Percentiles rank a stretch among this genome's conserved stretches.
Conservation (phyloP, 2,329 filamentous ascomycete genomes). For the Rasamsonia emersonii region DNA sequence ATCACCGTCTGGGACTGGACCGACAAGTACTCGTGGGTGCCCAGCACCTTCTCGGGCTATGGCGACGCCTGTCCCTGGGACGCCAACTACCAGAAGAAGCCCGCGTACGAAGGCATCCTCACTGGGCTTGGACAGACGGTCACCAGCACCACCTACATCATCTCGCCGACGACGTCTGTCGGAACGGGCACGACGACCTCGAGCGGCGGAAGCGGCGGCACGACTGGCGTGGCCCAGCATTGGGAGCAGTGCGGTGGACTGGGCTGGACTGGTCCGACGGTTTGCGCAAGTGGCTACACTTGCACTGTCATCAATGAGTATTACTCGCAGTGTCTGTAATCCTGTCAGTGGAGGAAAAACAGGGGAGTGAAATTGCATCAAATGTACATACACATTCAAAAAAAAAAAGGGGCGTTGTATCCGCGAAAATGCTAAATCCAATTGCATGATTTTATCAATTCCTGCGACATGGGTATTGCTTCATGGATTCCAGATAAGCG, state of each 20-base stretch:
- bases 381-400: too few relatives aligned
- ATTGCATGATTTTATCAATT: too few relatives aligned
- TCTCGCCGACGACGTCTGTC: constrained; percentile 6
- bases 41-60: constrained; percentile 32
- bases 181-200: constrained; percentile 11
- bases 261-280: constrained; percentile 19
- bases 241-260: constrained; percentile 22
- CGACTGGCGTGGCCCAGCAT: constrained; percentile 12
- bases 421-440: too few relatives aligned
- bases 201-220: constrained; percentile 8
- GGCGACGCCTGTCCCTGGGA: constrained; percentile 41
- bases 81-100: constrained; percentile 39
- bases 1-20: constrained; percentile 36
- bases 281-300: constrained; percentile 18
- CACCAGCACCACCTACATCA: constrained; percentile 8
- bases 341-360: too few relatives aligned
- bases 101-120: constrained; percentile 33
- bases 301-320: constrained; percentile 19
- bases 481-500: too few relatives aligned
- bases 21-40: constrained; percentile 41
- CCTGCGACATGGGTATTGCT: too few relatives aligned
- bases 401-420: too few relatives aligned
- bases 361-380: too few relatives aligned
- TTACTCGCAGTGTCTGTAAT: constrained; percentile 24
- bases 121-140: constrained; percentile 15